These are phyloP conservation scores for Balamuthia mandrillaris DNA, from an alignment of 208 protist species.

Conservation along the genomic window DNA sequence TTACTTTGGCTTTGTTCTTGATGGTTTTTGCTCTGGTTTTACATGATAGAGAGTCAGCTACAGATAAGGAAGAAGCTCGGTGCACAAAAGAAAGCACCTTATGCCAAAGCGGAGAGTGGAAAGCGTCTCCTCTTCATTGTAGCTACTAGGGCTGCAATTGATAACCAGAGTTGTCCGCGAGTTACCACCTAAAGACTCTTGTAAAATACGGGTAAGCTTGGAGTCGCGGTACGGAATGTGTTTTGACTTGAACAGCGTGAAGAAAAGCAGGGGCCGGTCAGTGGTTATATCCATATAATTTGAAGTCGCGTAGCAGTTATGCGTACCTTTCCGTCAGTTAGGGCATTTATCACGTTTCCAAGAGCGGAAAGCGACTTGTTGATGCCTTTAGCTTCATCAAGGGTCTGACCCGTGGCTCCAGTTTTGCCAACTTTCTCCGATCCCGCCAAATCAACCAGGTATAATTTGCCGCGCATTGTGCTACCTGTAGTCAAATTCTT, in stretches of 20 bases:
- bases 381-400: constrained; percentile 74
- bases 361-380: constrained; percentile 69
- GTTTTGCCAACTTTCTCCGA: constrained; percentile 61
- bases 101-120: constrained; percentile 76
- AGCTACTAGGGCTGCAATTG: constrained; percentile 65
- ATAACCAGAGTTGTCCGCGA: constrained; percentile 75
- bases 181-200: constrained; percentile 82
- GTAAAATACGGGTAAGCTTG: constrained; percentile 68
- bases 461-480: constrained; percentile 58
- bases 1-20: constrained; percentile 66
- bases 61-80: background rate
- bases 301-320: background rate
- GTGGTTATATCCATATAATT: background rate
- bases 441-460: constrained; percentile 74
- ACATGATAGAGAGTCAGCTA: background rate
- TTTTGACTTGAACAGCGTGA: background rate
- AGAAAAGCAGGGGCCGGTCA: background rate
- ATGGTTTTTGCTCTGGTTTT: constrained; percentile 53
- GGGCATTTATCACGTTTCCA: constrained; percentile 72
- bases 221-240: constrained; percentile 70
- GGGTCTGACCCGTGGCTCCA: constrained; percentile 44
- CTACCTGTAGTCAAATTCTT: constrained; percentile 29
- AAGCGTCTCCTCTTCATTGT: constrained; percentile 77
- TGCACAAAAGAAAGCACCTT: background rate
- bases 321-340: constrained; percentile 61